Conservation (phyloP, 2,329 filamentous ascomycete genomes). For the Dothistroma septosporum region DNA sequence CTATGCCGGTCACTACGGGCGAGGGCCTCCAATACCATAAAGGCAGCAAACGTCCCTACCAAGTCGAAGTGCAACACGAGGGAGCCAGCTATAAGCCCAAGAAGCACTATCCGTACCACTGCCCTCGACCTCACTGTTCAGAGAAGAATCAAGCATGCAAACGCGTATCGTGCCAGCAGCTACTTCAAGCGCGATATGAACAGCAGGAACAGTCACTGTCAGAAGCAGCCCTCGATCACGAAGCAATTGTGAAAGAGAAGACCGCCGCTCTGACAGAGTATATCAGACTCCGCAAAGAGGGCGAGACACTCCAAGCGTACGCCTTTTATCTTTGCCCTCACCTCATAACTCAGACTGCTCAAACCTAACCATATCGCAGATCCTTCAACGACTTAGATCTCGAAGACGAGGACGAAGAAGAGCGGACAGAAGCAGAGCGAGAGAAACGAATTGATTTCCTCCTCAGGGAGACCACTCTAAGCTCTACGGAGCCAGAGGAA, state of each 20-base stretch:
- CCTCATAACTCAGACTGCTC: no score
- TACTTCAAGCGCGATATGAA: neutral
- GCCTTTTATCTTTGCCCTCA: neutral
- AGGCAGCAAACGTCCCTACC: neutral
- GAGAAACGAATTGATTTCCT: neutral
- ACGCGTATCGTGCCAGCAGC: neutral
- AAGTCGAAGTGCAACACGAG: neutral
- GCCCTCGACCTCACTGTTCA: neutral
- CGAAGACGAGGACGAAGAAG: neutral
- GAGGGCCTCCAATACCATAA: neutral
- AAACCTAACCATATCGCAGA: neutral
- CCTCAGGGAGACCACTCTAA: neutral
- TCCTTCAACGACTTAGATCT: neutral
- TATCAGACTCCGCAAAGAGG: neutral
- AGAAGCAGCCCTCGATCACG: neutral
- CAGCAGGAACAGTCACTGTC: neutral
- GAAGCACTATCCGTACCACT: neutral
- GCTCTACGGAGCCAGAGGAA: no score
- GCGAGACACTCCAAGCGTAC: neutral
- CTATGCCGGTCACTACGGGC: neutral
- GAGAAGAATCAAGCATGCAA: neutral
- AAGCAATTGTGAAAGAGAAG: neutral
- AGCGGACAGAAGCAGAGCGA: neutral
- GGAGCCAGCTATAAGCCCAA: neutral
- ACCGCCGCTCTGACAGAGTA: neutral